Evolutionary conservation across 78 protist species (phyloP).

Genomic region (Polysphondylium violaceum): DNA sequence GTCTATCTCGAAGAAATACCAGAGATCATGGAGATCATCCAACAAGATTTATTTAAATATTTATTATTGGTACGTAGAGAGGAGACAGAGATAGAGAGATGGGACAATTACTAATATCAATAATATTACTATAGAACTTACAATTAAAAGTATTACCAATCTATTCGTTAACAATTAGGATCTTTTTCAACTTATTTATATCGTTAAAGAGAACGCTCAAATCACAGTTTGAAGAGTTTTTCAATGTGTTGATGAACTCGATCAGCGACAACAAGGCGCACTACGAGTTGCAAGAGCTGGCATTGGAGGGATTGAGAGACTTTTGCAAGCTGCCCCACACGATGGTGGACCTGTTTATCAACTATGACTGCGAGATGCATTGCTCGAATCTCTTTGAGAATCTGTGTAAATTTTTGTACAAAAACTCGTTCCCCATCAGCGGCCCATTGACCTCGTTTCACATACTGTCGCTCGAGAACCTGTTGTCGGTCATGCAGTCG

Average conservation of each 20-base stretch:
- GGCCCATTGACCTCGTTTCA: conserved; percentile 71
- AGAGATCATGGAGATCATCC: conserved; percentile 8
- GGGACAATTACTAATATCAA: not conserved
- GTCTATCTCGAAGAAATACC: conserved; percentile 11
- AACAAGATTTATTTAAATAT: conserved; percentile 58
- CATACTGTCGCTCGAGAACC: conserved; percentile 84
- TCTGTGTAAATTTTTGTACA: conserved; percentile 80
- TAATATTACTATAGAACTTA: conserved; percentile 35
- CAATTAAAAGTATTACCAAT: conserved; percentile 37
- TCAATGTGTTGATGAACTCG: conserved; percentile 33
- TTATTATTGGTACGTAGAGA: conserved; percentile 32
- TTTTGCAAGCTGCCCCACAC: conserved; percentile 75
- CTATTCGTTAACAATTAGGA: conserved; percentile 53
- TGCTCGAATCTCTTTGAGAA: conserved; percentile 85
- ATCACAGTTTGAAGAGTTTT: conserved; percentile 77
- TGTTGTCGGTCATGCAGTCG: conserved; percentile 73
- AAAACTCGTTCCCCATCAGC: conserved; percentile 78
- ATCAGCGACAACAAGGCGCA: conserved; percentile 25
- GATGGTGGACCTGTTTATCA: conserved; percentile 79
- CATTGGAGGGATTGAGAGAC: conserved; percentile 86
- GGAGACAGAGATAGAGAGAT: not conserved
- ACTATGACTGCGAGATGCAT: conserved; percentile 89
- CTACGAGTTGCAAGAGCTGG: conserved; percentile 81
- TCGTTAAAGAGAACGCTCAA: conserved; percentile 54
- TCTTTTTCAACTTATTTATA: conserved; percentile 70